Conservation (phyloP, 192 early-diverging fungal species). For the Funneliformis geosporum region DNA sequence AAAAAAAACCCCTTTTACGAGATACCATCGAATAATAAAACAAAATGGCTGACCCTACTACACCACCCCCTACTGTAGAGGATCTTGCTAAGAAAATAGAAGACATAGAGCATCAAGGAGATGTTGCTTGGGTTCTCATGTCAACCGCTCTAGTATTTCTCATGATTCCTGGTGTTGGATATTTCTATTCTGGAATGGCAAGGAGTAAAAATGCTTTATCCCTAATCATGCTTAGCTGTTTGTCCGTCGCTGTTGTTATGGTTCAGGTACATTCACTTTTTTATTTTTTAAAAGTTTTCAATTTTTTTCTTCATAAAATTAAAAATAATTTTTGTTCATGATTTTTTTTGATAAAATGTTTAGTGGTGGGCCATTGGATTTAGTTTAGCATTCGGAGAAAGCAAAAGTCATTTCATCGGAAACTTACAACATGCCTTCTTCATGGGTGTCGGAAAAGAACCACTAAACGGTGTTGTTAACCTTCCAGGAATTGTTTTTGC, state of each 20-base stretch:
- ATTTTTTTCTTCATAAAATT: background rate
- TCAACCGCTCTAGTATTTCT: slow-evolving; percentile 85
- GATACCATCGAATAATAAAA: too few relatives aligned
- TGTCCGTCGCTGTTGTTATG: slow-evolving; percentile 82
- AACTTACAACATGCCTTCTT: slow-evolving; percentile 77
- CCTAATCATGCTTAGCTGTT: slow-evolving; percentile 81
- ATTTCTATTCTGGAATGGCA: slow-evolving; percentile 95
- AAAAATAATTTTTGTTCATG: background rate
- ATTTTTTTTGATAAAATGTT: background rate
- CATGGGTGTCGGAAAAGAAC: slow-evolving; percentile 46
- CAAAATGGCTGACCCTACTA: too few relatives aligned
- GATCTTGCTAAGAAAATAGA: too few relatives aligned
- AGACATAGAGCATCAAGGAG: slow-evolving; percentile 35
- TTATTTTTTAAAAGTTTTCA: slow-evolving; percentile 21
- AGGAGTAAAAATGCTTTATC: slow-evolving; percentile 91
- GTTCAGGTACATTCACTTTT: slow-evolving; percentile 65
- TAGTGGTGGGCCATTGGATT: slow-evolving; percentile 93
- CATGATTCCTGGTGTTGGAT: slow-evolving; percentile 94
- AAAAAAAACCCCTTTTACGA: too few relatives aligned
- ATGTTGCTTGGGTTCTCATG: slow-evolving; percentile 68
- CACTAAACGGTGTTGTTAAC: slow-evolving; percentile 45
- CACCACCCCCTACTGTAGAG: too few relatives aligned
- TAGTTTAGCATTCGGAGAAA: slow-evolving; percentile 80
- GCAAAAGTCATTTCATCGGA: slow-evolving; percentile 73
- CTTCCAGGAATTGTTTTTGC: slow-evolving; percentile 57